Percentiles rank a stretch among this genome's conserved stretches.
Conservation (phyloP, 2,329 filamentous ascomycete genomes). For the Fragosphaeria purpurea region DNA sequence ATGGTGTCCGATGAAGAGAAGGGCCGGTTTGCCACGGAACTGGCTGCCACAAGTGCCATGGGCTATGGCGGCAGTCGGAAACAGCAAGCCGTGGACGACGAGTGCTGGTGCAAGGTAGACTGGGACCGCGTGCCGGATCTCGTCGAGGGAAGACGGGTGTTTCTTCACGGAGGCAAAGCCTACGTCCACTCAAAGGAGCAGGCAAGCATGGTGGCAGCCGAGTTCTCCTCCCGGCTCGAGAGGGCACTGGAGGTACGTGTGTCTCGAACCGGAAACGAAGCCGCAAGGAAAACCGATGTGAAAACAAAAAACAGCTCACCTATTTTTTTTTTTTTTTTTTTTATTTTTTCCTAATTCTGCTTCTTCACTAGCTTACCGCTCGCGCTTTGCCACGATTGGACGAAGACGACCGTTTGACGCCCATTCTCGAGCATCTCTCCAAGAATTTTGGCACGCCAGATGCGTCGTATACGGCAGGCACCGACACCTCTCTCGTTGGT, state of each 20-base stretch:
- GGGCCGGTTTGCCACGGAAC: slow-evolving; percentile 47
- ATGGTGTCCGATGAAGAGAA: slow-evolving; percentile 71
- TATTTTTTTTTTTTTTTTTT: not conserved
- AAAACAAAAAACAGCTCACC: not conserved
- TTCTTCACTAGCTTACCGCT: slow-evolving; percentile 58
- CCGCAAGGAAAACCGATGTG: slow-evolving; percentile 1
- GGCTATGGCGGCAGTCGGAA: slow-evolving; percentile 28
- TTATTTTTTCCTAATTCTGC: not conserved
- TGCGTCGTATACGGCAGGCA: slow-evolving; percentile 56
- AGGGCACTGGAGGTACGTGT: slow-evolving; percentile 64
- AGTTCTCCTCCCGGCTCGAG: slow-evolving; percentile 73
- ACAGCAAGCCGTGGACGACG: slow-evolving; percentile 52
- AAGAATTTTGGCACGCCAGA: slow-evolving; percentile 94
- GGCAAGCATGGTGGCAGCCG: slow-evolving; percentile 76
- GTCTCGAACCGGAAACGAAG: too few relatives aligned
- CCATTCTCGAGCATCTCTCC: slow-evolving; percentile 65
- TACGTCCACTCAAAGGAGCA: slow-evolving; percentile 86
- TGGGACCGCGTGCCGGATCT: slow-evolving; percentile 90
- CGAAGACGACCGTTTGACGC: slow-evolving; percentile 81
- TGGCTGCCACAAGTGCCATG: slow-evolving; percentile 41
- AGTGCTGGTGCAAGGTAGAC: slow-evolving; percentile 91
- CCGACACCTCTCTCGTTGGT: slow-evolving; percentile 53
- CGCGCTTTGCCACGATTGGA: slow-evolving; percentile 84
- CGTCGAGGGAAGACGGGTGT: slow-evolving; percentile 68
- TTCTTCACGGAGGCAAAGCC: slow-evolving; percentile 71